phyloP scores from a whole-genome alignment of 768 basidiomycete genomes.

The Cubamyces lactineus region DNA sequence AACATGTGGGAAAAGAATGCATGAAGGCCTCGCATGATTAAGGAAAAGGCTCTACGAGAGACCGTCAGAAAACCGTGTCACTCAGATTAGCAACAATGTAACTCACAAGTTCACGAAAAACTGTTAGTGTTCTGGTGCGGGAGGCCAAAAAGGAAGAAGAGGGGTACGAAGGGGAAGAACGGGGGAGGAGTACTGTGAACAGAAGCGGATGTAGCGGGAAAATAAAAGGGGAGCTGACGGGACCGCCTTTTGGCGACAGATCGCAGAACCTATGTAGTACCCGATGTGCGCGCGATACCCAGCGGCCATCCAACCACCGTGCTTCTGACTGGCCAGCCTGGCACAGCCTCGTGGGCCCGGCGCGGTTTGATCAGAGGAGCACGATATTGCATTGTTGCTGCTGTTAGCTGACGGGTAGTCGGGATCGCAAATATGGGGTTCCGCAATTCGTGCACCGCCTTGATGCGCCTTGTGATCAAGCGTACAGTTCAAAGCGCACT shows the following conservation, averaged over 20 bases:
- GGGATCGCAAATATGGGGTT: not conserved
- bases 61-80: not conserved
- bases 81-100: not conserved
- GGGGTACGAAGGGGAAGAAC: too few relatives aligned
- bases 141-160: not conserved
- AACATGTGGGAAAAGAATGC: not conserved
- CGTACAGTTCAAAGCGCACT: too few relatives aligned
- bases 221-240: not conserved
- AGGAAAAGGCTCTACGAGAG: too few relatives aligned
- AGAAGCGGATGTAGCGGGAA: not conserved
- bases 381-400: not conserved
- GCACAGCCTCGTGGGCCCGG: conserved; percentile 1
- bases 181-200: not conserved
- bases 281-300: not conserved
- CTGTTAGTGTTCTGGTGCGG: not conserved
- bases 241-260: not conserved
- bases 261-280: conserved; percentile 1
- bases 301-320: not conserved
- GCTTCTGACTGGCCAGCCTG: not conserved
- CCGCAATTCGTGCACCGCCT: too few relatives aligned
- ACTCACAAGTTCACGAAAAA: not conserved
- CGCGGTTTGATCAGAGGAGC: not conserved
- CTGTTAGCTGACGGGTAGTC: not conserved
- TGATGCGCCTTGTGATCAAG: too few relatives aligned
- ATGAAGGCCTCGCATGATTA: conserved; percentile 4